Base-by-base conservation (phyloP, 2,329 filamentous ascomycete genomes). In the Plectosphaerella sp. region DNA sequence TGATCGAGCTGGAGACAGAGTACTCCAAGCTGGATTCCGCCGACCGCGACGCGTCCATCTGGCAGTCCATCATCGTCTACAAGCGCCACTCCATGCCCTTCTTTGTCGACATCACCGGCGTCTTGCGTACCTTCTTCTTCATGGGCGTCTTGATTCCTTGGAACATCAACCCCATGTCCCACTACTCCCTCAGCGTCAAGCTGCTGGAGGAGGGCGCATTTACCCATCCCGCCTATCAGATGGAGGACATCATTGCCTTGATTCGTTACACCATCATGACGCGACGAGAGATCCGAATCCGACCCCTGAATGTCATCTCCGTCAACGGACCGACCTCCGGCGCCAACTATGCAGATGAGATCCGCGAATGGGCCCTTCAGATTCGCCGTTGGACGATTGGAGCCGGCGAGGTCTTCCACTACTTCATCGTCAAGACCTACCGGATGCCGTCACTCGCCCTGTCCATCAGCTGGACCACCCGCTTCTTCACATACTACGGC, bases 51-150 rank as follows among this genome's bases (percentile, higher is more conserved):
- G 59, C 58, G 1, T 61, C 58, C 25, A 61, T 61, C 48, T 61
- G 59, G 59, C 59, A 61, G n/a, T 61, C 59, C 24, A 58, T 61
- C 47, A 57, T 61, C 37, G 41, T 59, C 39, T 61, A 61, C 51
- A 61, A 58, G 48, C 55, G 58, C 22, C 51, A 61, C 33, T 59
- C 59, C 0, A 61, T 61, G 59, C 59, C 59, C 2, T 61, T 61
- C 52, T 61, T 61, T 49, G 59, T 61, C 2, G 58, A 61, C 11
- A 61, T 61, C 5, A 61, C 59, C 5, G 59, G 59, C 12, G 56
- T 61, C 47, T 49, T 61, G 45, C 52, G 58, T 12, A 61, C 58
- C 8, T 61, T 61, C 37, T 61, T 61, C 57, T 61, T 61, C 24
- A 61, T 61, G 58, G 59, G 59, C 11, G 48, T 61, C 39, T 45